phyloP scores from a whole-genome alignment of 768 basidiomycete genomes.

The Kwoniella dendrophila region DNA sequence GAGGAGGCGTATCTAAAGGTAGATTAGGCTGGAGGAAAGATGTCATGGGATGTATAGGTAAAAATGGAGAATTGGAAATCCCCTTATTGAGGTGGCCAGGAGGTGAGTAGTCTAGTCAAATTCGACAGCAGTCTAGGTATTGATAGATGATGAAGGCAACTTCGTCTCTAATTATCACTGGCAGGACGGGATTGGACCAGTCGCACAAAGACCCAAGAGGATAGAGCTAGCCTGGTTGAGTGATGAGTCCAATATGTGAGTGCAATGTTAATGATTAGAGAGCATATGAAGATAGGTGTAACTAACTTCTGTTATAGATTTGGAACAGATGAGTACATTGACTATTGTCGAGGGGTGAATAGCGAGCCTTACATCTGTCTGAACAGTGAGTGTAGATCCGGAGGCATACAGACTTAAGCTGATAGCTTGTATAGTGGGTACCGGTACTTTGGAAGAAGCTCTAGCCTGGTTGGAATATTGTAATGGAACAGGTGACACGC shows the following conservation, averaged over 20 bases:
- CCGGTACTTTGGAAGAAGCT: conserved; percentile 66
- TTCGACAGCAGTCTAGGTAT: no score
- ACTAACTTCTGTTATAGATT: conserved; percentile 53
- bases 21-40: conserved; percentile 62
- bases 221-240: conserved; percentile 67
- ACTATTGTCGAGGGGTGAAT: conserved; percentile 62
- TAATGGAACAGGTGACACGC: conserved; percentile 60
- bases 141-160: conserved; percentile 54
- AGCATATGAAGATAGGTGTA: neutral
- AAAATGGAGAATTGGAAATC: conserved; percentile 59
- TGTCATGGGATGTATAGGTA: conserved; percentile 59
- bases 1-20: conserved; percentile 56
- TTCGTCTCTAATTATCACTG: conserved; percentile 65
- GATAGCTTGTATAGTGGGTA: conserved; percentile 59
- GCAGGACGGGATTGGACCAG: conserved; percentile 66
- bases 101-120: neutral
- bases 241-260: conserved; percentile 63
- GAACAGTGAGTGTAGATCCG: conserved; percentile 58
- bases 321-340: conserved; percentile 64
- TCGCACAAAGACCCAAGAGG: conserved; percentile 60
- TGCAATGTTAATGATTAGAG: neutral
- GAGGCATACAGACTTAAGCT: neutral
- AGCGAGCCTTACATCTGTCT: conserved; percentile 66
- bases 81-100: conserved; percentile 40
- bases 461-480: conserved; percentile 68